Evolutionary conservation across 768 basidiomycete species (phyloP), one percentile per base, ranked within the genome.

Genomic region (Multifurca ochricompacta): DNA sequence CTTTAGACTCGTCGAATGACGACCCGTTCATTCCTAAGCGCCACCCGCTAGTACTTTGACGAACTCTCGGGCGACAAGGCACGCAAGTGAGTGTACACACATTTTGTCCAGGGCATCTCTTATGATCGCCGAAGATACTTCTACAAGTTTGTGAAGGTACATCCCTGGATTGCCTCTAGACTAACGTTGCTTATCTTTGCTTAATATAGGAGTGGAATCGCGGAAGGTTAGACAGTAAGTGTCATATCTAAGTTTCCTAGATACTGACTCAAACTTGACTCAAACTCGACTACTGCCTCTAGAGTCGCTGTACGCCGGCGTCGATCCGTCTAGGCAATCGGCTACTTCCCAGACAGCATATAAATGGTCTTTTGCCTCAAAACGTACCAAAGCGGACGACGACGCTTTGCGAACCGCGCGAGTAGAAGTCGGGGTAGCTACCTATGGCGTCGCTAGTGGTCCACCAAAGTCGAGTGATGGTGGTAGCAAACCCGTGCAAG

Each of bases 141-240:
- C 66, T 83, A 85, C 63, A 95, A 93, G 70, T 96, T 97, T 64
- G 83, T 92, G 36, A 88, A 87, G 76, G 85, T 85, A 64, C 60
- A 70, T 58, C 57, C 43, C 43, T 45, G 6, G 46, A 25, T 62
- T 16, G 31, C 28, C 37, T 56, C 16, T 30, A 16, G 49, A 41
- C 25, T 27, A 54, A 40, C 11, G 55, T 56, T 8, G 27, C 36
- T 53, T 18, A 34, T 63, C 32, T 25, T 35, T 25, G 23, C 25
- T 11, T 18, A 7, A 34, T 21, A 10, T 45, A 89, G 78, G 81
- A 81, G 23, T 93, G 91, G 91, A 93, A 93, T 68, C 76, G 77
- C 66, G 88, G 87, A 5, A 82, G 77, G 65, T 73, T 93, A 8
- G 69, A 81, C 27, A 77, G 87, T 89, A 61, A 51, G 73, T 69